Conservation (phyloP, 2,329 filamentous ascomycete species). For the Curvularia lunata region DNA sequence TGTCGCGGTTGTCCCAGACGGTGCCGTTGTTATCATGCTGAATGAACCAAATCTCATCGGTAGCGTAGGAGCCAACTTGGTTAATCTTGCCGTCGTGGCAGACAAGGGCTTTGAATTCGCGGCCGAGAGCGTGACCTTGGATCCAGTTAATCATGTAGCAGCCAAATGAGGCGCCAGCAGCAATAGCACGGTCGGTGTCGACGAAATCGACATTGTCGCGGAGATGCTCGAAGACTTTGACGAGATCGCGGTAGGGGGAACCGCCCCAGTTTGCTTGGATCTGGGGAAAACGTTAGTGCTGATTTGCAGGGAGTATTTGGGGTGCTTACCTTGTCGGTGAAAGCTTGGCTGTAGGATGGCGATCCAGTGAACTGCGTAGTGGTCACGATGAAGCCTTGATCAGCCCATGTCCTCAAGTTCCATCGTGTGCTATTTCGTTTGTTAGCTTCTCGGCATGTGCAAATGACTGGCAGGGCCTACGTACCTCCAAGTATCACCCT, state of each 20-base stretch:
- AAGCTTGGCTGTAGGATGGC: slow-evolving; percentile 78
- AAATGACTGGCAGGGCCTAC: background rate
- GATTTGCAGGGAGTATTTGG: background rate
- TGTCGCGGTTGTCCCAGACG: slow-evolving; percentile 50
- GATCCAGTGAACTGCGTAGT: slow-evolving; percentile 83
- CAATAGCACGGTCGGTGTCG: slow-evolving; percentile 73
- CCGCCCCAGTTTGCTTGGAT: slow-evolving; percentile 85
- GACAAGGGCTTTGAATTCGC: slow-evolving; percentile 85
- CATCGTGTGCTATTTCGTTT: slow-evolving; percentile 65
- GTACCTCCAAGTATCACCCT: slow-evolving; percentile 71
- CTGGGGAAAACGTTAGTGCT: background rate
- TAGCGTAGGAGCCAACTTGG: slow-evolving; percentile 55
- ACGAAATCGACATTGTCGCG: slow-evolving; percentile 69
- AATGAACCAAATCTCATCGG: slow-evolving; percentile 61
- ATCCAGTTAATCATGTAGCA: slow-evolving; percentile 73
- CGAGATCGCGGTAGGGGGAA: slow-evolving; percentile 80
- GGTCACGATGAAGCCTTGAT: slow-evolving; percentile 84
- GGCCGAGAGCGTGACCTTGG: slow-evolving; percentile 81
- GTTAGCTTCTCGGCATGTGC: background rate
- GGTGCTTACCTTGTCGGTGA: slow-evolving; percentile 65
- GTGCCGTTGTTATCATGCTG: slow-evolving; percentile 54
- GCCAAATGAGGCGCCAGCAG: slow-evolving; percentile 66
- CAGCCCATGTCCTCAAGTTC: slow-evolving; percentile 84
- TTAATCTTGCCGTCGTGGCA: slow-evolving; percentile 86
- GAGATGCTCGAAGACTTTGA: slow-evolving; percentile 78